Percentiles rank a stretch among this genome's conserved stretches.
phyloP scores from a whole-genome alignment of 257 asterid genomes.

The Solanum chilense region DNA sequence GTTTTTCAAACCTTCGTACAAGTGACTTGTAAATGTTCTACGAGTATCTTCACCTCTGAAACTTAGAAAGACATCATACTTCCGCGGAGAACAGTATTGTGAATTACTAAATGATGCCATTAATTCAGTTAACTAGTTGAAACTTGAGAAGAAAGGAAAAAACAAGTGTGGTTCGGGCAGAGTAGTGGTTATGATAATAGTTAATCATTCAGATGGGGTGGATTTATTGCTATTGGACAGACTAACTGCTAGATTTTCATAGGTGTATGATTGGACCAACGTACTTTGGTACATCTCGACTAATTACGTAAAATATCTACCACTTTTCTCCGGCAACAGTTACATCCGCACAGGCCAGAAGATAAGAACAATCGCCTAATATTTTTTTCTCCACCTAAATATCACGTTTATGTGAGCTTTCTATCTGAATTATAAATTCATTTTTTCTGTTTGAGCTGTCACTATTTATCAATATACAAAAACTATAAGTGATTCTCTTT shows the following conservation, averaged over 20 bases:
- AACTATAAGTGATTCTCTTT: no score
- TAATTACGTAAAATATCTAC: neutral
- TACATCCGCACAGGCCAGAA: no score
- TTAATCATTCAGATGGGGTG: neutral
- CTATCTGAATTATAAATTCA: no score
- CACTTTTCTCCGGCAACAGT: neutral
- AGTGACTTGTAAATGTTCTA: neutral
- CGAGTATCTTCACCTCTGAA: neutral
- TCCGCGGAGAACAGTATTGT: no score
- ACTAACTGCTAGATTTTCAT: neutral
- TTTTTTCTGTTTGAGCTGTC: no score
- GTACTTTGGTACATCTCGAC: neutral
- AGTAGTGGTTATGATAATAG: neutral
- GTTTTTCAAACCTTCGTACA: neutral
- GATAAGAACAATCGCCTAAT: no score
- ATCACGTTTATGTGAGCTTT: no score
- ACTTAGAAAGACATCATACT: neutral
- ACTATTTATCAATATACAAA: no score
- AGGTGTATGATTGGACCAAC: neutral
- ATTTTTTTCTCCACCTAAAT: no score
- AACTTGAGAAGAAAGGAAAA: neutral
- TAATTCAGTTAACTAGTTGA: neutral
- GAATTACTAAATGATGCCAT: no score
- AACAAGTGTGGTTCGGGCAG: neutral
- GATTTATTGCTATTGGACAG: neutral